Conservation (phyloP, 805 yeast genomes). For the Myxozyma neglecta region DNA sequence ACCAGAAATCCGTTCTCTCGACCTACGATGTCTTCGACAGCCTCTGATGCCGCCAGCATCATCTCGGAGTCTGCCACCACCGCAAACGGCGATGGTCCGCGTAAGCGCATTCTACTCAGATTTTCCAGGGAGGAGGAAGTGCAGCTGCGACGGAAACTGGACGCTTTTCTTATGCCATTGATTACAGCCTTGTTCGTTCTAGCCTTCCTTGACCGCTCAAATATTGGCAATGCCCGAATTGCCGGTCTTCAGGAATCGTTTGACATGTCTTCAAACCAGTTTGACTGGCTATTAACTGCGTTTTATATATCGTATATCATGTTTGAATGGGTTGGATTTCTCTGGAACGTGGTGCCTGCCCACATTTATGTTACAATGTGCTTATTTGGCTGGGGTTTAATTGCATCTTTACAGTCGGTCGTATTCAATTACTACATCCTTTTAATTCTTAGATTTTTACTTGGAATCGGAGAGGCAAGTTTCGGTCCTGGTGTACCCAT, state of each 20-base stretch:
- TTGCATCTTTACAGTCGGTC: conserved; percentile 52
- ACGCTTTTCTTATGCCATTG: conserved; percentile 41
- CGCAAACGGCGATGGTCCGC: conserved; percentile 2
- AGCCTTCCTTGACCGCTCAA: conserved; percentile 55
- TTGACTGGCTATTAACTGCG: conserved; percentile 32
- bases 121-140: conserved; percentile 26
- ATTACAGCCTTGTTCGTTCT: conserved; percentile 49
- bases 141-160: conserved; percentile 27
- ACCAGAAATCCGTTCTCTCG: background rate
- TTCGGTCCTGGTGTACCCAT: conserved; percentile 47
- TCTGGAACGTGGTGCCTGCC: conserved; percentile 42
- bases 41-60: conserved; percentile 7
- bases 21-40: background rate
- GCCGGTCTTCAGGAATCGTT: conserved; percentile 50
- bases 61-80: background rate
- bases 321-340: conserved; percentile 31
- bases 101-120: conserved; percentile 20
- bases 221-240: conserved; percentile 59
- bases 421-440: conserved; percentile 47
- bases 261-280: conserved; percentile 26
- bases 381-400: conserved; percentile 53
- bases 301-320: conserved; percentile 30
- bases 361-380: conserved; percentile 49
- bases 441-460: conserved; percentile 48
- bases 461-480: conserved; percentile 48